phyloP scores from a whole-genome alignment of 306 rosid genomes.

The Ormosia emarginata region DNA sequence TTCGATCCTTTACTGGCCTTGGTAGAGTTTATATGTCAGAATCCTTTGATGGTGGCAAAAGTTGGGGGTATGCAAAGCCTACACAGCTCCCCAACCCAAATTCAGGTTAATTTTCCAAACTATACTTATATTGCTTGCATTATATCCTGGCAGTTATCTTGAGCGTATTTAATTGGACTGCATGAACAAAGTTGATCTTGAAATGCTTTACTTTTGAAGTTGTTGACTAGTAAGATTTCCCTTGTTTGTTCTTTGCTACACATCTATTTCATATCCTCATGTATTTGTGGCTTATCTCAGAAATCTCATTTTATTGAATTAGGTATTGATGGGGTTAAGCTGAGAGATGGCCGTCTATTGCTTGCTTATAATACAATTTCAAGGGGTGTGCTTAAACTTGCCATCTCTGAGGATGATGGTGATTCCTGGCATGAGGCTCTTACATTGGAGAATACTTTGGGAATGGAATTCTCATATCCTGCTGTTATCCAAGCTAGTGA shows the following conservation, averaged over 20 bases:
- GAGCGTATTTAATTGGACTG: not conserved
- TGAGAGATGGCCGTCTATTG: constrained; percentile 61
- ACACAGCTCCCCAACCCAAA: constrained; percentile 88
- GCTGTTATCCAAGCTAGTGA: constrained; percentile 91
- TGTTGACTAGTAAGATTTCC: not conserved
- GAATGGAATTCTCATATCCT: constrained; percentile 92
- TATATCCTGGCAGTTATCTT: not conserved
- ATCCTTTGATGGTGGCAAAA: constrained; percentile 72
- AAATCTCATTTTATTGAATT: not conserved
- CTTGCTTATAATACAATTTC: constrained; percentile 65
- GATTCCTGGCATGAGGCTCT: constrained; percentile 72
- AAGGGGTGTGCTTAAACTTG: constrained; percentile 85
- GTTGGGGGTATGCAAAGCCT: constrained; percentile 70
- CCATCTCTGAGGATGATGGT: constrained; percentile 77
- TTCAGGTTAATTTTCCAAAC: constrained; percentile 57
- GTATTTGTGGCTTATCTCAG: not conserved
- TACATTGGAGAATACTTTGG: constrained; percentile 68
- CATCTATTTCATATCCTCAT: constrained; percentile 10
- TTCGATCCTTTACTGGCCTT: constrained; percentile 66
- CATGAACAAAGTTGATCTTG: constrained; percentile 2
- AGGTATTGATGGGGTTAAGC: constrained; percentile 93
- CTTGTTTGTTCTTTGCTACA: not conserved
- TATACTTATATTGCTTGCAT: constrained; percentile 1
- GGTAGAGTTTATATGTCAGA: constrained; percentile 70
- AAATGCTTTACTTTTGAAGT: not conserved